Conservation (phyloP, 371 early-diverging fungal species). For the Massospora cicadina region DNA sequence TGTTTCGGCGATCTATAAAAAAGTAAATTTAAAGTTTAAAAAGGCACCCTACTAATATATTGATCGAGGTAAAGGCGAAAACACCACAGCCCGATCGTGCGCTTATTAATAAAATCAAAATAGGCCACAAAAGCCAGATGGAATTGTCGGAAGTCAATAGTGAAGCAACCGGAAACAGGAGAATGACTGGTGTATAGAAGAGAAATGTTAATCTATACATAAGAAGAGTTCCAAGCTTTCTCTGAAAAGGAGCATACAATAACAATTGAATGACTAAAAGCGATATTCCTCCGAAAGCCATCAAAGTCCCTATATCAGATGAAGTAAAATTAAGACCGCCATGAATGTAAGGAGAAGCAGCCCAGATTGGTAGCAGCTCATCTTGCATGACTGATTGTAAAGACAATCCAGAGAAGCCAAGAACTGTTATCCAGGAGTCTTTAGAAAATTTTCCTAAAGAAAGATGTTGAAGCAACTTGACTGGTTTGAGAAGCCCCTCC, state of each 20-base stretch:
- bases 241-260: conserved; percentile 29
- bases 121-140: conserved; percentile 15
- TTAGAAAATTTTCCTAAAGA: not conserved
- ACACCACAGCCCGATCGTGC: conserved; percentile 29
- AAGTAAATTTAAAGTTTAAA: not conserved
- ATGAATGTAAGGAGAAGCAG: conserved; percentile 24
- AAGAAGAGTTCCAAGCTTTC: conserved; percentile 23
- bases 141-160: conserved; percentile 7
- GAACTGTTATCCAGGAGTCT: conserved; percentile 1
- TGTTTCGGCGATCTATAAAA: conserved; percentile 7
- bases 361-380: conserved; percentile 48
- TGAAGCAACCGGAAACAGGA: conserved; percentile 13
- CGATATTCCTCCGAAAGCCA: conserved; percentile 29
- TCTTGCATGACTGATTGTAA: conserved; percentile 55
- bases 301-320: conserved; percentile 31
- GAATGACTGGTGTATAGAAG: conserved; percentile 22
- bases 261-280: conserved; percentile 33
- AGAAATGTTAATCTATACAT: conserved; percentile 28
- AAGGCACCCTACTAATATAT: conserved; percentile 26
- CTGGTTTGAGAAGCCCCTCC: not conserved
- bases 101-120: conserved; percentile 22
- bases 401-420: conserved; percentile 21
- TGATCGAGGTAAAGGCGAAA: conserved; percentile 35
- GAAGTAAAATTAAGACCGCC: conserved; percentile 45
- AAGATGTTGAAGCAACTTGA: not conserved